Evolutionary conservation across 352 stramenopile species (phyloP), one percentile per base, ranked within the genome.

Genomic region (Phytophthora hibernalis): DNA sequence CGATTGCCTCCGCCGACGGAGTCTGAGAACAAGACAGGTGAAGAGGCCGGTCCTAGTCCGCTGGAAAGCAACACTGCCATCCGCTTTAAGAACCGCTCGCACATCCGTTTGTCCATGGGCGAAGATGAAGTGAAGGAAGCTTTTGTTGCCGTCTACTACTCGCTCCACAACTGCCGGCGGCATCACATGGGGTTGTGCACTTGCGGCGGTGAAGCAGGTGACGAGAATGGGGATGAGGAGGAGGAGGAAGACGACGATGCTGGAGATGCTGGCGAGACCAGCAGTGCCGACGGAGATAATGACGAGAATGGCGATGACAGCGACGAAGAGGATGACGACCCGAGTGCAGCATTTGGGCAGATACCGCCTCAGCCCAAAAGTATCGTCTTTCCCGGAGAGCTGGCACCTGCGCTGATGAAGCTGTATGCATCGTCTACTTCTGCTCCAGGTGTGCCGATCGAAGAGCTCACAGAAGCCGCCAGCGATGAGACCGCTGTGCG

Each of bases 161-260:
- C 86, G 57, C 60, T 85, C 37, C 57, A 77, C 50, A 96, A 96
- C 63, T 96, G 88, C 60, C 75, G 86, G 43, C 50, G 72, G 52
- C 88, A 96, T 72, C 88, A 96, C 72, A 96, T 96, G 88, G 86
- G 85, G 0, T 18, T 84, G 22, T 96, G 88, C 67, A 82, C 71
- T n/a, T 96, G 87, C 38, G 56, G 66, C 8, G 68, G 61, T 21
- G 63, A 62, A n/a, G 61, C 77, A 10, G 72, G 75, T 16, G 61
- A 73, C 28, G 48, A 77, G 12, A 50, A 70, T 11, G 47, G 70
- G 1, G 63, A 77, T 2, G 40, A 62, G 3, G 55, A 64, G 8
- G 55, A 64, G 8, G 70, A 68, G 12, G 70, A 80, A 20, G 68
- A 62, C 8, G 69, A 68, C 1, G 74, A 60, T 9, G 62, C 55